Percentiles rank a stretch among this genome's conserved stretches.
Evolutionary conservation across 345 rosid species (phyloP).

Genomic region (Syzygium aqueum): DNA sequence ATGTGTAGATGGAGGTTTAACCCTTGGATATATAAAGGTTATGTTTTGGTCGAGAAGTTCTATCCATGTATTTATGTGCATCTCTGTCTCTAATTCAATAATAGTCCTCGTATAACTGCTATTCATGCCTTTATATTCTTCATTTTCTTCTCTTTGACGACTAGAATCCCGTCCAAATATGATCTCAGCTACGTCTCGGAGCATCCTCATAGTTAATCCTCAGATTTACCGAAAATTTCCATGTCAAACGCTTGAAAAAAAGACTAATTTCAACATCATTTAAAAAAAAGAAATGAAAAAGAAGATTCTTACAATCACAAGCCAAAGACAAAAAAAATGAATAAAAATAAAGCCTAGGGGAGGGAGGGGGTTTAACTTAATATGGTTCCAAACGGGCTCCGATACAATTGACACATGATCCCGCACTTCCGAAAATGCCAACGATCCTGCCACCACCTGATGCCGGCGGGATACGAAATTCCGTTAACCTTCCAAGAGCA

Average conservation of each 20-base stretch:
- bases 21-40: neutral
- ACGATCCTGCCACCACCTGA: neutral
- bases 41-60: neutral
- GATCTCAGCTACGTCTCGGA: neutral
- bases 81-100: neutral
- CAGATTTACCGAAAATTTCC: neutral
- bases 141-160: neutral
- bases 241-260: neutral
- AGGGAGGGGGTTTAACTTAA: no score
- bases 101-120: accelerated
- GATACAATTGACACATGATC: neutral
- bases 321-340: no score
- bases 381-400: neutral
- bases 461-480: neutral
- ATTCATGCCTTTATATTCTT: no score
- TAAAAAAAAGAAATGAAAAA: no score
- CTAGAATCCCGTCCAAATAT: neutral
- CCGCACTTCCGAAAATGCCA: neutral
- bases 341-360: no score
- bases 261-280: neutral
- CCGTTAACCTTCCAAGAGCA: no score
- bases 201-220: neutral
- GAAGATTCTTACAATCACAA: no score
- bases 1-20: no score
- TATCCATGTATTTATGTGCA: neutral